Evolutionary conservation across 768 basidiomycete genomes (phyloP).

Genomic region (Xerocomellus chrysenteron): DNA sequence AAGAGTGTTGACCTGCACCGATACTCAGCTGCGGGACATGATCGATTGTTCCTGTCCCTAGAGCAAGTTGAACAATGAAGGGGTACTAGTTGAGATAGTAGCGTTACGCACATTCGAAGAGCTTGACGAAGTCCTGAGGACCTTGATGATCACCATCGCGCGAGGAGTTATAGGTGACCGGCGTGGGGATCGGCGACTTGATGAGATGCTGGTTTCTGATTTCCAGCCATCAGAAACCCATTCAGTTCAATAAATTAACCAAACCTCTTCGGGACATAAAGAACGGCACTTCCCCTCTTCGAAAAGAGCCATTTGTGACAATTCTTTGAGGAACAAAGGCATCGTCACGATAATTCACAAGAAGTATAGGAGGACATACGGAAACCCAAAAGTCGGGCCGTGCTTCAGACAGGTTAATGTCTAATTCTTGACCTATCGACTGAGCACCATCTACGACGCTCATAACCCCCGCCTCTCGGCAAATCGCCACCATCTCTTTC

Average conservation of each 20-base stretch:
- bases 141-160: constrained; percentile 31
- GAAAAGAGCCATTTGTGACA: constrained; percentile 85
- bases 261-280: constrained; percentile 71
- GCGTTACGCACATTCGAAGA: constrained; percentile 42
- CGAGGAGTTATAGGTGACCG: constrained; percentile 51
- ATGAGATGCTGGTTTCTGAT: constrained; percentile 64
- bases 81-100: not conserved
- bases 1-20: constrained; percentile 40
- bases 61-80: not conserved
- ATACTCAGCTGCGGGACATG: constrained; percentile 53
- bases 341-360: not conserved
- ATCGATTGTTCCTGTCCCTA: constrained; percentile 69
- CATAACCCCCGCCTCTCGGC: constrained; percentile 58
- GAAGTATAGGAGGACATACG: constrained; percentile 37
- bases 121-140: constrained; percentile 44
- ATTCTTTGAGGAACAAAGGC: constrained; percentile 43
- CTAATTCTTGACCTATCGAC: constrained; percentile 67
- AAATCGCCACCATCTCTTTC: constrained; percentile 66
- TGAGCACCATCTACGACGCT: constrained; percentile 82
- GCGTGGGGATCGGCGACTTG: constrained; percentile 57
- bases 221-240: not conserved
- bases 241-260: constrained; percentile 5
- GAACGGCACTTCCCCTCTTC: constrained; percentile 63
- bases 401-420: constrained; percentile 53
- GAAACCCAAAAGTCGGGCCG: constrained; percentile 80